Conservation (phyloP, 768 basidiomycete species). For the Cystobasidium tubakii region DNA sequence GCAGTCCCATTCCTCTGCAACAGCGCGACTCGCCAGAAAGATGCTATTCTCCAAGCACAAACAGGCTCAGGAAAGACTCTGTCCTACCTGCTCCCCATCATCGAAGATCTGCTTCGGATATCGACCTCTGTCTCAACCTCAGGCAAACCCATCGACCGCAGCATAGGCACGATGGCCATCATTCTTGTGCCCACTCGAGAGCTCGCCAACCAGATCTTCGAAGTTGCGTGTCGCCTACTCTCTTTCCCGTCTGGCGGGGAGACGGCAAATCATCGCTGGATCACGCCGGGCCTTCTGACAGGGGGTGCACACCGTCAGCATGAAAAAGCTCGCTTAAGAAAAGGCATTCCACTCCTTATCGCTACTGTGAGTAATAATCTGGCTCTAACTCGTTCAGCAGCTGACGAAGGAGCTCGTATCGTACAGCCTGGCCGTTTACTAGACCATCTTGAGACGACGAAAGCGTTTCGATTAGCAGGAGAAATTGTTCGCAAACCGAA, state of each 20-base stretch:
- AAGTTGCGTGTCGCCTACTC: slow-evolving; percentile 79
- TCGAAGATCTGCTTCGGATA: slow-evolving; percentile 74
- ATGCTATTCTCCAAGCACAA: slow-evolving; percentile 36
- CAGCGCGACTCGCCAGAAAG: background rate
- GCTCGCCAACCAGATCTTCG: slow-evolving; percentile 90
- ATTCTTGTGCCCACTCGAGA: slow-evolving; percentile 72
- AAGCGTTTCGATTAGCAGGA: slow-evolving; percentile 71
- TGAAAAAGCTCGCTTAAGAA: slow-evolving; percentile 89
- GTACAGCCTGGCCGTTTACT: slow-evolving; percentile 72
- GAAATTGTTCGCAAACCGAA: slow-evolving; percentile 30
- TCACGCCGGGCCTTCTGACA: slow-evolving; percentile 84
- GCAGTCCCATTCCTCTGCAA: slow-evolving; percentile 32
- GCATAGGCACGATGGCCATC: slow-evolving; percentile 57
- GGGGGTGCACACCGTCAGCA: slow-evolving; percentile 91
- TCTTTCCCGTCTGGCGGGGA: slow-evolving; percentile 62
- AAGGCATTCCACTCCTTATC: slow-evolving; percentile 90
- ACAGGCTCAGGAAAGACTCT: slow-evolving; percentile 90
- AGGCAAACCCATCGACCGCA: slow-evolving; percentile 35
- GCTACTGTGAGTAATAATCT: slow-evolving; percentile 59
- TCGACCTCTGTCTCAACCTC: slow-evolving; percentile 11
- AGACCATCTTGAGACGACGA: slow-evolving; percentile 93
- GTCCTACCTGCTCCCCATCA: slow-evolving; percentile 83
- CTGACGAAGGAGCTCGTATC: background rate
- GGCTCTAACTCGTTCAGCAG: background rate
- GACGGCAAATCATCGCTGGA: slow-evolving; percentile 62